Base-by-base conservation (phyloP, 2,329 filamentous ascomycete species). In the Cercospora citrullina region DNA sequence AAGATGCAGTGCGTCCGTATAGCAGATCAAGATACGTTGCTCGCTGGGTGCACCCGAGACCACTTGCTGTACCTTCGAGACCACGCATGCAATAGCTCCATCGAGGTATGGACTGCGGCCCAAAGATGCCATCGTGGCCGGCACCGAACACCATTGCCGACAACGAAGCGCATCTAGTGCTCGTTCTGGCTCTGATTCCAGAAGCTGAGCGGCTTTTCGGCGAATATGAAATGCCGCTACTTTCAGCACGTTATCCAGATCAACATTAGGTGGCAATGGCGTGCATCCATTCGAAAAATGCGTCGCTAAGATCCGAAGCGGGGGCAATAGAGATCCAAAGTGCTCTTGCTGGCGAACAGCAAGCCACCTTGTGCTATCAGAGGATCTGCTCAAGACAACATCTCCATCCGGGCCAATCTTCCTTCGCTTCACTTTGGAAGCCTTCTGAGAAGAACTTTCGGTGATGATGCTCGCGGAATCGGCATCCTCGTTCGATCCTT, bases 191-290 rank as follows among this genome's bases (percentile, higher is more conserved):
- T 67, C 26, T 4, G 16, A 28, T 12, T 51, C 33, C 31, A 67
- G 55, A 14, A 69, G 62, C n/a, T 67, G 68, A 18, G 68, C 68
- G 18, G 68, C 68, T 28, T 62, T 57, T n/a, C 68, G 65, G 10
- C 68, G 51, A 21, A 69, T 69, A 30, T 69, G 68, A 31, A 69
- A 69, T 28, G 68, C 59, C 12, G 68, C 68, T 5, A 69, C 68
- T 42, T 63, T 64, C 33, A 69, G 58, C 10, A 67, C 65, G 30
- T 65, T 55, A n/a, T 67, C 65, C 23, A 69, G 51, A 28, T 69
- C 65, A 31, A 64, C 53, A 36, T 64, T 63, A 3, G 67, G 64
- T 26, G 64, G 58, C 42, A 69, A 36, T 12, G 60, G 36, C 12
- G 63, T 51, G 53, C 63, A 61, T 5, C 64, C 45, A 18, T 55